Evolutionary conservation across 75 land plant genomes (phyloP), one percentile per base, ranked within the genome.

Genomic region (Sequoia sempervirens): DNA sequence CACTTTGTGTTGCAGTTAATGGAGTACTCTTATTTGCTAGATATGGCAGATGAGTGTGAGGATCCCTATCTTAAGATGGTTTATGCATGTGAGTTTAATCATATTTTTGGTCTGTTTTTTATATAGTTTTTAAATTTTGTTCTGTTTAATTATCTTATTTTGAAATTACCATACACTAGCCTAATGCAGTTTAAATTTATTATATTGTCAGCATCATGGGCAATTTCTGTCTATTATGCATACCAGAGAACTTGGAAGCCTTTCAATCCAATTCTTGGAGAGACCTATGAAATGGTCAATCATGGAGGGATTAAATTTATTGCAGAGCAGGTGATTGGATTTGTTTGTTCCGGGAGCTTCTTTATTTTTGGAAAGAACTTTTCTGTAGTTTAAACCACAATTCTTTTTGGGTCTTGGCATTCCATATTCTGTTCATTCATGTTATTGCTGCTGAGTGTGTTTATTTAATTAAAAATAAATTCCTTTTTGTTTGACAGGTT

Each of bases 161-260:
- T n/a, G 28, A 43, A 78, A 47, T 45, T 45, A 45, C 30, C 4
- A 52, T 78, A 12, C 80, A 78, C 47, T 78, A n/a, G 46, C 28
- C 32, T 72, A 7, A 61, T 14, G 28, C 50, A 36, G 45, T 47
- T 40, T 12, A 78, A 18, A 23, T 58, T 52, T 52, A 56, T 80
- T 54, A 81, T 80, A 41, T 50, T 53, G 83, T 88, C 92, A 97
- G 99, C 94, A 76, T 84, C 93, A 83, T 97, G 98, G 98, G 96
- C 96, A 13, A 87, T 98, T 81, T 96, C 99, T 69, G 90, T 98
- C 20, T 98, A 98, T 82, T 93, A 83, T 86, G 95, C 99, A 23
- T 98, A 90, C 73, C 95, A 95, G 84, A 82, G 99, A 32, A 89
- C 96, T 14, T 98, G 99, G 99, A 98, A 98, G 88, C 99, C 99